Evolutionary conservation across 129 eudicot genomes (phyloP).

Genomic region (Rutidosis leptorrhynchoides): DNA sequence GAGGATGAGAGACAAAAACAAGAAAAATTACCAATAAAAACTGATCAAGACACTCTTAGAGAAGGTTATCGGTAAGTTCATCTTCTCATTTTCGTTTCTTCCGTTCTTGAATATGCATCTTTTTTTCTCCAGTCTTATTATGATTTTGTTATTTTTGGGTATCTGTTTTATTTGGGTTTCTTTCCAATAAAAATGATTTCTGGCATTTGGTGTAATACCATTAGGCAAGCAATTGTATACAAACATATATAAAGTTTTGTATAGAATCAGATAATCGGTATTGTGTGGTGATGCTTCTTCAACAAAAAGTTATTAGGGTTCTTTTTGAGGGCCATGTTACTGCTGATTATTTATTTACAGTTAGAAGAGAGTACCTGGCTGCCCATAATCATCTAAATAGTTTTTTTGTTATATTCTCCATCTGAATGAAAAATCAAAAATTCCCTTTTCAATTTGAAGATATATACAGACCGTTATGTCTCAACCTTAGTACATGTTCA

Average conservation of each 20-base stretch:
- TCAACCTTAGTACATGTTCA: background rate
- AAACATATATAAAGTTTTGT: background rate
- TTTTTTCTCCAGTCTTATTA: background rate
- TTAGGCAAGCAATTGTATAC: background rate
- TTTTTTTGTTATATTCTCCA: background rate
- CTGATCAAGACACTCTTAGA: constrained; percentile 93
- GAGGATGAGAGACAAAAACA: constrained; percentile 47
- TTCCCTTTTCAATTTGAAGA: background rate
- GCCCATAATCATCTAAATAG: background rate
- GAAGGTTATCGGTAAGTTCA: constrained; percentile 79
- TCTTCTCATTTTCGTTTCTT: constrained; percentile 2
- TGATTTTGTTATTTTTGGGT: background rate
- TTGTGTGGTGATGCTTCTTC: background rate
- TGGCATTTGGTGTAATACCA: background rate
- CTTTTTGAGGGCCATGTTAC: no score
- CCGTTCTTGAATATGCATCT: background rate
- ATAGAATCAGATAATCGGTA: background rate
- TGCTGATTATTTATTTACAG: background rate
- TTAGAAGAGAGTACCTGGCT: background rate
- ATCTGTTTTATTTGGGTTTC: background rate
- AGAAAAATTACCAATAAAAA: constrained; percentile 63
- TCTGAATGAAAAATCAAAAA: background rate
- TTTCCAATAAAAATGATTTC: background rate
- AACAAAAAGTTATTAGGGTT: background rate
- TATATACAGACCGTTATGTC: background rate